Evolutionary conservation across 768 basidiomycete species (phyloP).

Genomic region (Russula compacta): DNA sequence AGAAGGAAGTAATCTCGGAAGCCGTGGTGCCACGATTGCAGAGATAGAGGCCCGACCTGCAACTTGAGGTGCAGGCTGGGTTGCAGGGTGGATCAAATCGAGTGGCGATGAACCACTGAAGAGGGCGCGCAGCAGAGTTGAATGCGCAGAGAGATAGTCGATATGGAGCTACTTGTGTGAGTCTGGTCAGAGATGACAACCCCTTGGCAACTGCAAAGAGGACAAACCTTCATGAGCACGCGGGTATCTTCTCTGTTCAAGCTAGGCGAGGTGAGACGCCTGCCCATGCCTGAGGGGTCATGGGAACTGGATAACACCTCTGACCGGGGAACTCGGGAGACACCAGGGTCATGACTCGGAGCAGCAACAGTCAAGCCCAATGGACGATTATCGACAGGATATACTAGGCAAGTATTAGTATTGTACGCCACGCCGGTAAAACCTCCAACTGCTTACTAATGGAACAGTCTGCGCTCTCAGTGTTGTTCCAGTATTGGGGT

Average conservation of each 20-base stretch:
- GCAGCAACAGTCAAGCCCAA: not conserved
- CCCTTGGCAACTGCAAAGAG: not conserved
- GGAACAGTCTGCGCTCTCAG: conserved; percentile 72
- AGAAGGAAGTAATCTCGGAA: conserved; percentile 63
- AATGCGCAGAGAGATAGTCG: conserved; percentile 78
- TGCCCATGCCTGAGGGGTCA: conserved; percentile 36
- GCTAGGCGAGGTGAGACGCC: conserved; percentile 45
- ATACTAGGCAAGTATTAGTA: conserved; percentile 8
- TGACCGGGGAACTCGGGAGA: conserved; percentile 5
- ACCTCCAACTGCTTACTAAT: conserved; percentile 37
- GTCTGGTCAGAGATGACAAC: conserved; percentile 7
- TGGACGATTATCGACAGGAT: not conserved
- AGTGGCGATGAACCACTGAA: conserved; percentile 58
- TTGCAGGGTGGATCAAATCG: conserved; percentile 42
- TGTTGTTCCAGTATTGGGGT: conserved; percentile 62
- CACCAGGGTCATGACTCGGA: not conserved
- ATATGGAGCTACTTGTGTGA: conserved; percentile 51
- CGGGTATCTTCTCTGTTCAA: conserved; percentile 40
- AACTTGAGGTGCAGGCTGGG: conserved; percentile 13
- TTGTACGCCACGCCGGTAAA: not conserved
- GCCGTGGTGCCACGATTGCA: conserved; percentile 37
- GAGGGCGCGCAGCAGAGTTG: conserved; percentile 58
- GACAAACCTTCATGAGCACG: conserved; percentile 52
- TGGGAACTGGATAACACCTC: conserved; percentile 24
- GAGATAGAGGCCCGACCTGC: conserved; percentile 24